Conservation (phyloP, 805 yeast species). For the Ogataea ramenticola region DNA sequence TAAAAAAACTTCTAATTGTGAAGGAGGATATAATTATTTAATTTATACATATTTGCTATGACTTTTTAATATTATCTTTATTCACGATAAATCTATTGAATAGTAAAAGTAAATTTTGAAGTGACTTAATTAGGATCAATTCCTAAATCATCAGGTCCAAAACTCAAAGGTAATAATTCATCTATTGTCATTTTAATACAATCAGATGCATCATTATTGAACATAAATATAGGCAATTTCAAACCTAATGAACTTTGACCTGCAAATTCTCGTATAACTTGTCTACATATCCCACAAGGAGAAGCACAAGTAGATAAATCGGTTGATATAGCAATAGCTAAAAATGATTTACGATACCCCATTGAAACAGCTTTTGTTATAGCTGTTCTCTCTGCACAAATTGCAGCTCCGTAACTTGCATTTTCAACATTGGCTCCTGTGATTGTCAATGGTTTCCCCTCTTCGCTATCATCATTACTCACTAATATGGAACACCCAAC, state of each 20-base stretch:
- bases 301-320: constrained; percentile 54
- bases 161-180: constrained; percentile 73
- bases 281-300: constrained; percentile 96
- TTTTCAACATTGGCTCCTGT: constrained; percentile 89
- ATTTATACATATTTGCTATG: too few relatives aligned
- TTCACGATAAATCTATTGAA: background rate
- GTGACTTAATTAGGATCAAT: background rate
- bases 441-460: constrained; percentile 19
- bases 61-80: background rate
- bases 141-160: constrained; percentile 70
- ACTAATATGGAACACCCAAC: constrained; percentile 73
- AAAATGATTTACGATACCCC: constrained; percentile 33
- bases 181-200: constrained; percentile 40
- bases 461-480: constrained; percentile 34
- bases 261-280: constrained; percentile 78
- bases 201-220: constrained; percentile 42
- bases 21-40: too few relatives aligned
- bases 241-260: constrained; percentile 17
- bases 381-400: constrained; percentile 74
- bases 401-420: constrained; percentile 75
- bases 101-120: too few relatives aligned
- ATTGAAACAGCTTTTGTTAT: constrained; percentile 44
- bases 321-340: constrained; percentile 61
- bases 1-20: too few relatives aligned
- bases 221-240: constrained; percentile 59